phyloP scores from a whole-genome alignment of 148 eudicot species.

The Amaranthus hypochondriacus region DNA sequence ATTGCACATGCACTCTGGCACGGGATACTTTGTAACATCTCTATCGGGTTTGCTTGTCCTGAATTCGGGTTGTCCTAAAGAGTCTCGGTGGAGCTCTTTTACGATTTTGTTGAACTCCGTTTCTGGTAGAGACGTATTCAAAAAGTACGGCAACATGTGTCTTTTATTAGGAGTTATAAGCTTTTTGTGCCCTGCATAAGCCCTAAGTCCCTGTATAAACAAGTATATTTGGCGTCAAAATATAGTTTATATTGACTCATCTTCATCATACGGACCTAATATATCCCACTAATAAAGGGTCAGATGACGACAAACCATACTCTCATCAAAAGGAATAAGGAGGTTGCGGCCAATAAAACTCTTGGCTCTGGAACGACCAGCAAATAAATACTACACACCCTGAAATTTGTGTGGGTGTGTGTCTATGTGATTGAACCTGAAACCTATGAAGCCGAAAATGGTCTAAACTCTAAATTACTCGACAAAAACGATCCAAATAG shows the following conservation, averaged over 20 bases:
- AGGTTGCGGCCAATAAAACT: too few species aligned
- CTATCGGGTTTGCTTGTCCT: conserved; percentile 72
- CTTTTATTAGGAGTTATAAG: conserved; percentile 89
- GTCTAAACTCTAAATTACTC: too few species aligned
- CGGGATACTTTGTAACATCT: conserved; percentile 90
- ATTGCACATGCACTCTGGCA: conserved; percentile 92
- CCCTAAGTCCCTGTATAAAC: conserved; percentile 73
- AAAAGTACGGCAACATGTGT: conserved; percentile 74
- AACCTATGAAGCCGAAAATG: too few species aligned
- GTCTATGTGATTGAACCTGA: too few species aligned
- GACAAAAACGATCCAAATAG: too few species aligned
- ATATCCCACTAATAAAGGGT: too few species aligned
- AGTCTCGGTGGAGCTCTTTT: conserved; percentile 65
- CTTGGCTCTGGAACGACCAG: too few species aligned
- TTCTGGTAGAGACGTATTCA: conserved; percentile 71
- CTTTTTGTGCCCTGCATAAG: conserved; percentile 91
- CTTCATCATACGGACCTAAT: too few species aligned
- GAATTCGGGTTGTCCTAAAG: conserved; percentile 84
- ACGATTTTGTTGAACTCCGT: conserved; percentile 61
- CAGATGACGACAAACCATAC: too few species aligned
- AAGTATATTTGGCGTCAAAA: neutral
- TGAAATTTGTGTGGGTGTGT: neutral
- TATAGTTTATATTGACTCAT: neutral
- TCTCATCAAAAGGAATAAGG: too few species aligned
- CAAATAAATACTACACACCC: neutral